Conservation (phyloP, 768 basidiomycete species). For the Hirschioporus abietinus region DNA sequence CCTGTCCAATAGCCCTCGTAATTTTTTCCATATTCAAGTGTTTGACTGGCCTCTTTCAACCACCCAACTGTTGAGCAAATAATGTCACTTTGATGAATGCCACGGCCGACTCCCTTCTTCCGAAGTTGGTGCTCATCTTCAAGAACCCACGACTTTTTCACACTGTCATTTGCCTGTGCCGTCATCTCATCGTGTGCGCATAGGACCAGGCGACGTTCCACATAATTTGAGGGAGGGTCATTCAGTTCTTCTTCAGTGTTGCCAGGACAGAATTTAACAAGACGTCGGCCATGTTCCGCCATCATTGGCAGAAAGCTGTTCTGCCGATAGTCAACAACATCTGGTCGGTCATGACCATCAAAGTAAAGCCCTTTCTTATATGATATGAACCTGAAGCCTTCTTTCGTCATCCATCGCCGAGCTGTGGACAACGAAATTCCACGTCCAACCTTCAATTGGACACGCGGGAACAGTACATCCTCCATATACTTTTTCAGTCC, state of each 20-base stretch:
- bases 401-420: conserved; percentile 22
- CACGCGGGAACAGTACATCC: conserved; percentile 14
- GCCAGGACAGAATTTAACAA: not conserved
- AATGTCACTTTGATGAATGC: too few relatives aligned
- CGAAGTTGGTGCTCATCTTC: too few relatives aligned
- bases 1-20: too few relatives aligned
- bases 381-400: conserved; percentile 15
- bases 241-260: conserved; percentile 9
- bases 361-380: conserved; percentile 16
- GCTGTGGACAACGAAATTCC: conserved; percentile 32
- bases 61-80: too few relatives aligned
- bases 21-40: too few relatives aligned
- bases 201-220: too few relatives aligned
- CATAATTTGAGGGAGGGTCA: conserved; percentile 17
- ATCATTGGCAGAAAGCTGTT: conserved; percentile 22
- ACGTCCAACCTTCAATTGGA: conserved; percentile 13
- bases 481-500: conserved; percentile 31
- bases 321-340: conserved; percentile 15
- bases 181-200: too few relatives aligned
- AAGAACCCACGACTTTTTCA: too few relatives aligned
- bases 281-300: too few relatives aligned
- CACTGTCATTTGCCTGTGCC: too few relatives aligned
- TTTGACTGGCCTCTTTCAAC: not conserved
- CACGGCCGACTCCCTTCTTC: too few relatives aligned
- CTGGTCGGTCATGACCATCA: conserved; percentile 19